phyloP scores from a whole-genome alignment of 2,329 filamentous ascomycete species.

The Verruconis gallopava region DNA sequence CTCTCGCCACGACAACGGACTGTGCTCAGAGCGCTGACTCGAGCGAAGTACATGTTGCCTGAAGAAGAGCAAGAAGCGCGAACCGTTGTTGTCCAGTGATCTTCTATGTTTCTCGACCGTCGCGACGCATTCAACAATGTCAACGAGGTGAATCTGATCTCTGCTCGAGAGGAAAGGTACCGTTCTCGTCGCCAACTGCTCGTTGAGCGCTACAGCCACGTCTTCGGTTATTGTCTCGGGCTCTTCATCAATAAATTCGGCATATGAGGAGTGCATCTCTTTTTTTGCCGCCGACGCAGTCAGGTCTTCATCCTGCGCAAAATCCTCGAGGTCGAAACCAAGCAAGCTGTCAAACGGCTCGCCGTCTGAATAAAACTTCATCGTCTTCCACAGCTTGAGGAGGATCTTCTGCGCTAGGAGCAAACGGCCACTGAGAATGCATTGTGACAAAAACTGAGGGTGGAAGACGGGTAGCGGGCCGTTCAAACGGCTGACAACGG shows the following conservation, averaged over 20 bases:
- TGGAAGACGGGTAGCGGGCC: conserved; percentile 83
- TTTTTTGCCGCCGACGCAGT: conserved; percentile 26
- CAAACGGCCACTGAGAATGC: conserved; percentile 68
- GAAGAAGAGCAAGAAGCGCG: conserved; percentile 78
- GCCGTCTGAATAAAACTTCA: conserved; percentile 75
- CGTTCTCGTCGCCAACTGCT: conserved; percentile 61
- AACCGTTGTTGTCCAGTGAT: conserved; percentile 82
- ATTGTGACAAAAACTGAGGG: conserved; percentile 79
- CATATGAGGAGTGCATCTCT: conserved; percentile 38
- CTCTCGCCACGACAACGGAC: conserved; percentile 52
- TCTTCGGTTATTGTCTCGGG: conserved; percentile 57
- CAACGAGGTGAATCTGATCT: conserved; percentile 73
- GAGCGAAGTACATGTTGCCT: conserved; percentile 64
- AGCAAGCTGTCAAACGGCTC: conserved; percentile 71
- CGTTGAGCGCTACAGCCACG: conserved; percentile 56
- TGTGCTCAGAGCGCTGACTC: conserved; percentile 29
- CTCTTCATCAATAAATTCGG: conserved; percentile 40
- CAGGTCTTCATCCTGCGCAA: conserved; percentile 28
- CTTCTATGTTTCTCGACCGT: conserved; percentile 75
- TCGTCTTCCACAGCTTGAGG: conserved; percentile 54
- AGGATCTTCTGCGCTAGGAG: conserved; percentile 59
- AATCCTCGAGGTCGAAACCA: conserved; percentile 38
- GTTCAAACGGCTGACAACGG: conserved; percentile 72
- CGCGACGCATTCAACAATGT: conserved; percentile 73
- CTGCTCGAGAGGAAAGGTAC: conserved; percentile 70